Evolutionary conservation across 768 basidiomycete species (phyloP).

Genomic region (Termitomyces heimii): DNA sequence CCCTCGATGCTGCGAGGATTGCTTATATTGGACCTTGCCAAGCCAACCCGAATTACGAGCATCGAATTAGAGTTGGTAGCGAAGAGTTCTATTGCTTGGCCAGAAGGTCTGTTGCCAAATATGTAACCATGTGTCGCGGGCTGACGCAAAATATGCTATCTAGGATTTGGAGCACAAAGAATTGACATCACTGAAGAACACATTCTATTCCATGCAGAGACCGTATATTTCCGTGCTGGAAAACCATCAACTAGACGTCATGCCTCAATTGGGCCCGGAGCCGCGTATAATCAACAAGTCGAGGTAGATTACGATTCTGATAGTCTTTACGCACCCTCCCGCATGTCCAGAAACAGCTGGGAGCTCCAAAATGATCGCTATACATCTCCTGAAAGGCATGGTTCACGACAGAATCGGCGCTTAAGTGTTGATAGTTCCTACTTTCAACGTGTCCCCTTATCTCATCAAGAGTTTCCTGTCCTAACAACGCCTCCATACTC

Average conservation of each 20-base stretch:
- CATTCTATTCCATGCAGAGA: conserved; percentile 62
- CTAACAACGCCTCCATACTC: conserved; percentile 34
- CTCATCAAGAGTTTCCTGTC: conserved; percentile 24
- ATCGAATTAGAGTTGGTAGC: conserved; percentile 81
- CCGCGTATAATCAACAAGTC: conserved; percentile 21
- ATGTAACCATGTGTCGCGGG: not conserved
- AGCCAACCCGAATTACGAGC: conserved; percentile 80
- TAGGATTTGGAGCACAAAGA: conserved; percentile 65
- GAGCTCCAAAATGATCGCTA: conserved; percentile 4
- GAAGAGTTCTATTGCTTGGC: conserved; percentile 68
- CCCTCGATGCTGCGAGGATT: conserved; percentile 62
- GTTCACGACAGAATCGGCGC: conserved; percentile 12
- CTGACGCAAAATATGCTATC: not conserved
- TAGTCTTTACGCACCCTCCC: conserved; percentile 11
- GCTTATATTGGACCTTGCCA: conserved; percentile 49
- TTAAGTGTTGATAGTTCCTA: conserved; percentile 29
- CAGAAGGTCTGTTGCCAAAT: conserved; percentile 58
- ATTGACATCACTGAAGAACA: conserved; percentile 78
- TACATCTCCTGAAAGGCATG: not conserved
- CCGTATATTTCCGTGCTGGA: conserved; percentile 67
- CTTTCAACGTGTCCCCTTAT: conserved; percentile 26
- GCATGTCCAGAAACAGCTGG: conserved; percentile 8
- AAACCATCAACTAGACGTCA: conserved; percentile 27
- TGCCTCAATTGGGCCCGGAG: conserved; percentile 43
- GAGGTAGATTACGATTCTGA: conserved; percentile 27